Percentiles rank a stretch among this genome's conserved stretches.
These are phyloP conservation scores for Rhinocladiella mackenziei DNA, from an alignment of 2,329 filamentous ascomycete genomes.

Conservation along the genomic window DNA sequence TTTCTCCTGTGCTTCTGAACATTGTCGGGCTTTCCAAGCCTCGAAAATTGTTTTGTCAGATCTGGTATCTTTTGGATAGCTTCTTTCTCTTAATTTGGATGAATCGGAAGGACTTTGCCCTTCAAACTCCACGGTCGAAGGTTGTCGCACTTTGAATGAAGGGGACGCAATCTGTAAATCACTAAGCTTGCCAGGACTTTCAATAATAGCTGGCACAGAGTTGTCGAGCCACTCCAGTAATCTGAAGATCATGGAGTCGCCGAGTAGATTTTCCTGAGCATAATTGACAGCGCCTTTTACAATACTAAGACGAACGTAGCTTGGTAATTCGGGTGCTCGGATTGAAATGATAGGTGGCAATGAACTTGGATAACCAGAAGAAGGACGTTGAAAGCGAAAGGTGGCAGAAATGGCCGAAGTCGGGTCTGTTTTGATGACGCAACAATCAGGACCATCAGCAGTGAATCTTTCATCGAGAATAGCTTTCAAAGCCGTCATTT, in stretches of 20 bases:
- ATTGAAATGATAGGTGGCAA: slow-evolving; percentile 60
- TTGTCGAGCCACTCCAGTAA: slow-evolving; percentile 88
- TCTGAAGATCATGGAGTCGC: slow-evolving; percentile 87
- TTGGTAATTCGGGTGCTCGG: slow-evolving; percentile 60
- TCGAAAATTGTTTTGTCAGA: slow-evolving; percentile 46
- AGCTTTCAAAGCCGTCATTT: slow-evolving; percentile 75
- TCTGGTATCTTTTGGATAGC: slow-evolving; percentile 16
- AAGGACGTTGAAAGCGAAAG: slow-evolving; percentile 67
- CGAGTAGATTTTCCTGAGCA: slow-evolving; percentile 65
- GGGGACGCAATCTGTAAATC: slow-evolving; percentile 78
- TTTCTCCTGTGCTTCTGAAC: slow-evolving; percentile 60
- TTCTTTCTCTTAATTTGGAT: slow-evolving; percentile 3
- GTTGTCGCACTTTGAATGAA: slow-evolving; percentile 31
- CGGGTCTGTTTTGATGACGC: slow-evolving; percentile 63
- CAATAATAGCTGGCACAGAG: slow-evolving; percentile 75
- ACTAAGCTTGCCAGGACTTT: slow-evolving; percentile 74
- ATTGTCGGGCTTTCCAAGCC: slow-evolving; percentile 67
- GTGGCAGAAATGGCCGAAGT: slow-evolving; percentile 10
- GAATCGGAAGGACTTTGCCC: background rate
- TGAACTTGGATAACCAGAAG: slow-evolving; percentile 60
- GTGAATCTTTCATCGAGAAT: slow-evolving; percentile 76
- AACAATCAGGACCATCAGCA: slow-evolving; percentile 58
- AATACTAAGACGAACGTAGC: slow-evolving; percentile 89
- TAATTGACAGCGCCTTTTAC: slow-evolving; percentile 71
- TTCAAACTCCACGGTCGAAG: background rate